A percentile compares a stretch with the other conserved stretches of the same genome.
Conservation (phyloP, 495 filamentous ascomycete genomes). For the Neurospora sp. region DNA sequence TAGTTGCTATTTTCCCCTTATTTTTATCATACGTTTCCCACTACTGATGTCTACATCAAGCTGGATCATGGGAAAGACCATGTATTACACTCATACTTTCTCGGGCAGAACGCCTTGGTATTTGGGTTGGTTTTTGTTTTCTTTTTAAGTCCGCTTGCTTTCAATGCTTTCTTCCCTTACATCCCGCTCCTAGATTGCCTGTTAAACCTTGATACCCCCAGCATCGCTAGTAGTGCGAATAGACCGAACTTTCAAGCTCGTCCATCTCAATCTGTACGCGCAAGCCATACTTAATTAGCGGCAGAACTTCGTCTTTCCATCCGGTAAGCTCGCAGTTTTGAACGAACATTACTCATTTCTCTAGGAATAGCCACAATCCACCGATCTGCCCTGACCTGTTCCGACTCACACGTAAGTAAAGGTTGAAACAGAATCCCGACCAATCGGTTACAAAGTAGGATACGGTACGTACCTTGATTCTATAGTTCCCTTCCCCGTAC, state of each 20-base stretch:
- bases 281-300: background rate
- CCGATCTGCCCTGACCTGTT: background rate
- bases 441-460: background rate
- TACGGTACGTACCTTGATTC: slow-evolving; percentile 1
- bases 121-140: too few relatives aligned
- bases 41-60: background rate
- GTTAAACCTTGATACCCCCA: background rate
- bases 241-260: background rate
- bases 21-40: background rate
- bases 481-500: slow-evolving; percentile 1
- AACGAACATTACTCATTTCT: background rate
- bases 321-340: background rate
- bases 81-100: background rate
- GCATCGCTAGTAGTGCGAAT: background rate
- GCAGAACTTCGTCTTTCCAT: background rate
- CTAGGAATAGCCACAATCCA: slow-evolving; percentile 1
- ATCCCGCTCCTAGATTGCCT: background rate
- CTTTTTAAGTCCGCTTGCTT: too few relatives aligned
- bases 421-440: background rate
- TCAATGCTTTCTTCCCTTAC: too few relatives aligned
- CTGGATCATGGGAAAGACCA: background rate
- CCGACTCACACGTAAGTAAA: background rate
- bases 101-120: background rate
- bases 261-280: background rate
- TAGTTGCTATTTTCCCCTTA: background rate